Conservation (phyloP, 495 filamentous ascomycete species). For the Hypoxylon subgilvum region DNA sequence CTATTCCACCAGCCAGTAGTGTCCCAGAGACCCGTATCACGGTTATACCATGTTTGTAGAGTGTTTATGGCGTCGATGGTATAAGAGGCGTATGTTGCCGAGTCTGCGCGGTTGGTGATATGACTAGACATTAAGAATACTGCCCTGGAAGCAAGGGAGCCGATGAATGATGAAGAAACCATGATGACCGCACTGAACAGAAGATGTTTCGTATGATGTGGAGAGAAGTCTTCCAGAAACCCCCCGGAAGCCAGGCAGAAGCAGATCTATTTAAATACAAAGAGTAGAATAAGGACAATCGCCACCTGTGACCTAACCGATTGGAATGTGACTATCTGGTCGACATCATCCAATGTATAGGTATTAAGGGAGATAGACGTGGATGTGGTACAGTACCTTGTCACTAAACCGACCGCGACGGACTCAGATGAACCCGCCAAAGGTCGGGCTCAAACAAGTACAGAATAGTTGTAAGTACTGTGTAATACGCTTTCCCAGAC, state of each 20-base stretch:
- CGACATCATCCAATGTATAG: conserved; percentile 25
- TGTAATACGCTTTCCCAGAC: conserved; percentile 32
- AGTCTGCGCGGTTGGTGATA: conserved; percentile 16
- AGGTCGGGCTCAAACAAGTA: conserved; percentile 17
- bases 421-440: conserved; percentile 30
- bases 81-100: conserved; percentile 42
- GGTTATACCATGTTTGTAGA: conserved; percentile 70
- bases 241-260: conserved; percentile 3
- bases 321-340: conserved; percentile 10
- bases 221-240: conserved; percentile 35
- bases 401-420: conserved; percentile 22
- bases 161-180: conserved; percentile 43
- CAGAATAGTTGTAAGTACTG: not conserved
- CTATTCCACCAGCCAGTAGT: conserved; percentile 79
- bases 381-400: conserved; percentile 30
- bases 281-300: conserved; percentile 17
- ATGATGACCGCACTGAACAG: conserved; percentile 26
- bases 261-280: conserved; percentile 18
- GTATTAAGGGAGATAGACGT: conserved; percentile 32
- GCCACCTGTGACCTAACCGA: conserved; percentile 22
- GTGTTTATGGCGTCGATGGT: conserved; percentile 54
- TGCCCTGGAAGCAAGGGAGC: conserved; percentile 48
- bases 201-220: conserved; percentile 19
- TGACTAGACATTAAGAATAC: conserved; percentile 46
- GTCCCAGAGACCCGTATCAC: conserved; percentile 66